These are phyloP conservation scores for Chloranthus sessilifolius DNA, from an alignment of 164 flowering plant genomes.

Conservation along the genomic window DNA sequence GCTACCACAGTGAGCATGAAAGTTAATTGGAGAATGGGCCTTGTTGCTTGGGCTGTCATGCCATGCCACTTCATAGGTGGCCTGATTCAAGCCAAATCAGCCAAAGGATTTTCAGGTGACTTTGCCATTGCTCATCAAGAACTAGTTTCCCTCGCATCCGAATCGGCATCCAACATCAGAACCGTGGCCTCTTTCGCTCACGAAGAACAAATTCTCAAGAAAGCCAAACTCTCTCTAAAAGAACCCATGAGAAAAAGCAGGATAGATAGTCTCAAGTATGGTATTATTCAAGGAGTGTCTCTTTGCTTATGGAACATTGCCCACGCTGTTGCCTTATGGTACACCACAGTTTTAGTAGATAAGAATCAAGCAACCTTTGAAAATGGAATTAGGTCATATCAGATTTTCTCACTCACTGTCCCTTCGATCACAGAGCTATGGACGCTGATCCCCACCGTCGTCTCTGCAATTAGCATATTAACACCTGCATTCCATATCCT, in stretches of 20 bases:
- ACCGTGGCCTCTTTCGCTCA: constrained; percentile 64
- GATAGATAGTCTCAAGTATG: constrained; percentile 52
- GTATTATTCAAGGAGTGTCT: constrained; percentile 58
- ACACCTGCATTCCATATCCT: constrained; percentile 57
- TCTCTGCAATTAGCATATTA: constrained; percentile 47
- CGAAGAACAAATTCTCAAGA: constrained; percentile 53
- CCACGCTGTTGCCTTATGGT: constrained; percentile 77
- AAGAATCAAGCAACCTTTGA: constrained; percentile 42
- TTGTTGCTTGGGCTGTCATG: constrained; percentile 90
- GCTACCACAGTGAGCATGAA: constrained; percentile 64
- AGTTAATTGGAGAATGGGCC: constrained; percentile 65
- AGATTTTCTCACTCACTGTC: constrained; percentile 71
- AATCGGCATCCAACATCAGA: constrained; percentile 55
- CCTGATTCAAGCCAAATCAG: constrained; percentile 62
- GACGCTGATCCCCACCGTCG: constrained; percentile 63
- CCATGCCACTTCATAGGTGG: constrained; percentile 86
- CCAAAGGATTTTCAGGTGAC: constrained; percentile 57
- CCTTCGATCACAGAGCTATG: constrained; percentile 75
- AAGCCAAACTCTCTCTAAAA: constrained; percentile 37
- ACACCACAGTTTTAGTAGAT: constrained; percentile 48
- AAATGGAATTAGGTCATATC: constrained; percentile 65
- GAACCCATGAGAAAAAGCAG: constrained; percentile 38
- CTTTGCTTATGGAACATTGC: constrained; percentile 68
- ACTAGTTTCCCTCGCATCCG: constrained; percentile 50
- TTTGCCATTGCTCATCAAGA: constrained; percentile 41